These are phyloP conservation scores for Crepidotus variabilis DNA, from an alignment of 768 basidiomycete genomes.

Conservation along the genomic window DNA sequence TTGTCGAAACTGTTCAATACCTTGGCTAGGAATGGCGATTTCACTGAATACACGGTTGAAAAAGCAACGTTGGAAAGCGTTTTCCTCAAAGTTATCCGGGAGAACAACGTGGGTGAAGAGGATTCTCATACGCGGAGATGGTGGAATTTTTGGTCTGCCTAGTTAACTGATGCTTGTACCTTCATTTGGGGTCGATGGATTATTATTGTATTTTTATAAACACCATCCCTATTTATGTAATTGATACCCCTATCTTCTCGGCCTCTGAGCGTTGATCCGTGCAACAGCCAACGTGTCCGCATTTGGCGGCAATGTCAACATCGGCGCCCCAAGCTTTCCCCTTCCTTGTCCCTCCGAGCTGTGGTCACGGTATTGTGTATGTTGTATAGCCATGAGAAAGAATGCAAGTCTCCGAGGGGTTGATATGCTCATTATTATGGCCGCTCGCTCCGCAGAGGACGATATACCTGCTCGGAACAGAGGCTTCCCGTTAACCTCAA, in stretches of 20 bases:
- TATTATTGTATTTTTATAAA: no score
- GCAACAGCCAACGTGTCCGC: background rate
- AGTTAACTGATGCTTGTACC: background rate
- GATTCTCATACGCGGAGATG: background rate
- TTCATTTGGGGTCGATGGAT: background rate
- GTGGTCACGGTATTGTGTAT: background rate
- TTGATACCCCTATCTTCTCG: no score
- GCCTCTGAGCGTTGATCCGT: background rate
- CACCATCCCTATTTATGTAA: no score
- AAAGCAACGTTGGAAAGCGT: conserved; percentile 68
- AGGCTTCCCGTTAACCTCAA: background rate
- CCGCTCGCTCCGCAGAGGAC: background rate
- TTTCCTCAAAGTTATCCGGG: conserved; percentile 66
- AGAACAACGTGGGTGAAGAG: conserved; percentile 53
- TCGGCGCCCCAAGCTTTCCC: background rate
- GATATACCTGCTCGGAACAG: background rate
- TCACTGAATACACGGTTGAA: conserved; percentile 68
- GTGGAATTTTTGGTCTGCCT: background rate
- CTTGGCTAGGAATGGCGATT: conserved; percentile 48
- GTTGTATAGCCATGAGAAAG: background rate
- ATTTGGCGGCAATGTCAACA: background rate
- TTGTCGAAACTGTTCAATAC: conserved; percentile 57
- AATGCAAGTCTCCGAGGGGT: background rate
- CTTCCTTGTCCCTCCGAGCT: background rate
- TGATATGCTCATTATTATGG: background rate